Evolutionary conservation across 2,329 filamentous ascomycete species (phyloP), one percentile per base, ranked within the genome.

Genomic region (Pleomassaria siparia): DNA sequence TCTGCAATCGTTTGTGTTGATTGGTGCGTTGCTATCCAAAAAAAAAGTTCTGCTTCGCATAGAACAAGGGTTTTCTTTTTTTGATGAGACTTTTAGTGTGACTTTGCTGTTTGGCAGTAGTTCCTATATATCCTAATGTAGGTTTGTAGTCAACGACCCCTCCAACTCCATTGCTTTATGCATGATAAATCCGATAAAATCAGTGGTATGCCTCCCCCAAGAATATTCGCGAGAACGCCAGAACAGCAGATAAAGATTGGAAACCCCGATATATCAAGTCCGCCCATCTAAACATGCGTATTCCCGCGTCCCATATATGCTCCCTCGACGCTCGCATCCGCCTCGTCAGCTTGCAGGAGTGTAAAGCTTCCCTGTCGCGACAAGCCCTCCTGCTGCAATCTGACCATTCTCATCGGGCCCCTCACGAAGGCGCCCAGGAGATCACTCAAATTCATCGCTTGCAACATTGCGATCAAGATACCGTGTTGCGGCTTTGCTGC

Each of bases 361-460:
- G 13, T 5, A 15, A 62, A 47, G 43, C 56, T 61, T 25, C 52
- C 46, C 40, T 58, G 48, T 18, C 60, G 50, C 28, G 54, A 28
- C 24, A 67, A 60, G 24, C 55, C 52, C 45, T 56, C 49, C 45
- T 64, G 55, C 41, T 67, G 64, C 16, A 63, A 59, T 26, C 56
- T 54, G 0, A 69, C 50, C 30, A 69, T 44, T 41, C 63, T 53
- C 63, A 67, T 67, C 2, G 66, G 63, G 1, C 66, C 64, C 12
- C 58, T 51, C 4, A 63, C 46, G 44, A 66, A 66, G 1, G 58
- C 58, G 2, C 54, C 55, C 11, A 66, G 35, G 26, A 67, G 39
- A 51, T 67, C 64, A 3, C 49, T 54, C 10, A 66, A 55, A 25
- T 67, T 60, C n/a, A 65, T 47, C 1, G 63, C 63, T 28, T 67